phyloP scores from a whole-genome alignment of 192 early-diverging fungal genomes.

The Podila minutissima region DNA sequence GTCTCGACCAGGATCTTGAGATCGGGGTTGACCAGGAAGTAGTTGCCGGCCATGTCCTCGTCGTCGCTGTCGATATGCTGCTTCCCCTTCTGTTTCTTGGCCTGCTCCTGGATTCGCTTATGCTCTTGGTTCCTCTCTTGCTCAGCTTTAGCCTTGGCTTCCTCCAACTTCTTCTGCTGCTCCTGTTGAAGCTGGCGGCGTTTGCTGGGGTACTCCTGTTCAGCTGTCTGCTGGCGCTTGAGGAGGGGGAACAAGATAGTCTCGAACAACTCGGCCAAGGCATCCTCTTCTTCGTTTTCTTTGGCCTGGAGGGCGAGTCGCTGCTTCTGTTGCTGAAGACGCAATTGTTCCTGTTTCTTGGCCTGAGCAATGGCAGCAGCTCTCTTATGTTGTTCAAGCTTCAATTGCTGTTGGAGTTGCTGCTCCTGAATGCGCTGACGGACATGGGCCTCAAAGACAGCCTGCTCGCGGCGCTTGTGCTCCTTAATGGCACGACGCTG shows the following conservation, averaged over 20 bases:
- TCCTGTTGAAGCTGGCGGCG: slow-evolving; percentile 16
- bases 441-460: slow-evolving; percentile 9
- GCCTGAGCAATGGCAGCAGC: slow-evolving; percentile 1
- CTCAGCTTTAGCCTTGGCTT: slow-evolving; percentile 7
- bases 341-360: slow-evolving; percentile 8
- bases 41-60: slow-evolving; percentile 26
- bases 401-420: slow-evolving; percentile 12
- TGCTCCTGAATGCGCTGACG: slow-evolving; percentile 27
- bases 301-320: slow-evolving; percentile 13
- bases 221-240: slow-evolving; percentile 32
- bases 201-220: slow-evolving; percentile 28
- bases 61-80: slow-evolving; percentile 5
- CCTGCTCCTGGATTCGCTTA: background rate
- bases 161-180: slow-evolving; percentile 11
- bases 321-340: slow-evolving; percentile 14
- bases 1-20: slow-evolving; percentile 26
- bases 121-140: background rate
- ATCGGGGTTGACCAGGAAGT: slow-evolving; percentile 5
- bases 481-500: slow-evolving; percentile 17
- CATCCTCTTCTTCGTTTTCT: slow-evolving; percentile 2
- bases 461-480: slow-evolving; percentile 15
- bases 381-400: background rate
- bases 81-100: slow-evolving; percentile 10
- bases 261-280: slow-evolving; percentile 17
- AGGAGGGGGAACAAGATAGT: slow-evolving; percentile 46